Percentiles rank a stretch among this genome's conserved stretches.
These are phyloP conservation scores for Mycocentrospora acerina DNA, from an alignment of 2,329 filamentous ascomycete genomes.

Conservation along the genomic window DNA sequence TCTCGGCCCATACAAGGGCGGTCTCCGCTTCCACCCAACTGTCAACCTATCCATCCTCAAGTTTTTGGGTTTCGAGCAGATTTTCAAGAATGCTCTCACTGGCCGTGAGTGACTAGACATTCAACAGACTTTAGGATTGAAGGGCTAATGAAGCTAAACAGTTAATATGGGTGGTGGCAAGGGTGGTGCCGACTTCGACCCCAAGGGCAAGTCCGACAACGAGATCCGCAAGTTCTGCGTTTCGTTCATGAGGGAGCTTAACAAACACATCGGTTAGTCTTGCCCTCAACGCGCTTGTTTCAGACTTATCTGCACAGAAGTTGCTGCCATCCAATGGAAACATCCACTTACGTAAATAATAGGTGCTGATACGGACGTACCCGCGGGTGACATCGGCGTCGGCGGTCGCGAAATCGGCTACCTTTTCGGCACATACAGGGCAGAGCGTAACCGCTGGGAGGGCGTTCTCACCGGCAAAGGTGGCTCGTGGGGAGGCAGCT, in stretches of 20 bases:
- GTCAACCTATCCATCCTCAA: conserved; percentile 81
- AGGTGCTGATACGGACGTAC: conserved; percentile 88
- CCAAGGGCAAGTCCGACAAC: conserved; percentile 95
- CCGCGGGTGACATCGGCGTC: conserved; percentile 95
- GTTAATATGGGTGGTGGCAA: conserved; percentile 97
- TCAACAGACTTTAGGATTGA: background rate
- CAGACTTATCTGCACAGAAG: background rate
- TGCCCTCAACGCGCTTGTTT: conserved; percentile 6
- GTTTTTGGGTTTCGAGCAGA: conserved; percentile 98
- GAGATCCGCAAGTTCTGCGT: conserved; percentile 98
- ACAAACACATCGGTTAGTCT: conserved; percentile 72
- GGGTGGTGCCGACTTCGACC: conserved; percentile 97
- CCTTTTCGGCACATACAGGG: conserved; percentile 92
- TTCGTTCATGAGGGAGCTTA: conserved; percentile 93
- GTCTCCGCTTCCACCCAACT: conserved; percentile 88
- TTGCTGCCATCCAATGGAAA: conserved; percentile 37
- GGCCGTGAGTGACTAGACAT: conserved; percentile 65
- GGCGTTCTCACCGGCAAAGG: conserved; percentile 97
- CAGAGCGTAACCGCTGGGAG: conserved; percentile 86
- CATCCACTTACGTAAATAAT: conserved; percentile 29
- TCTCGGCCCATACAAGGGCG: conserved; percentile 96
- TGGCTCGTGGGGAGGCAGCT: conserved; percentile 83
- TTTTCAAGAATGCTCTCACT: conserved; percentile 99
- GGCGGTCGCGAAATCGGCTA: conserved; percentile 89
- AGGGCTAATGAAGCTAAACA: conserved; percentile 35